Conservation (phyloP, 2,329 filamentous ascomycete species). For the Berkeleyomyces rouxiae region DNA sequence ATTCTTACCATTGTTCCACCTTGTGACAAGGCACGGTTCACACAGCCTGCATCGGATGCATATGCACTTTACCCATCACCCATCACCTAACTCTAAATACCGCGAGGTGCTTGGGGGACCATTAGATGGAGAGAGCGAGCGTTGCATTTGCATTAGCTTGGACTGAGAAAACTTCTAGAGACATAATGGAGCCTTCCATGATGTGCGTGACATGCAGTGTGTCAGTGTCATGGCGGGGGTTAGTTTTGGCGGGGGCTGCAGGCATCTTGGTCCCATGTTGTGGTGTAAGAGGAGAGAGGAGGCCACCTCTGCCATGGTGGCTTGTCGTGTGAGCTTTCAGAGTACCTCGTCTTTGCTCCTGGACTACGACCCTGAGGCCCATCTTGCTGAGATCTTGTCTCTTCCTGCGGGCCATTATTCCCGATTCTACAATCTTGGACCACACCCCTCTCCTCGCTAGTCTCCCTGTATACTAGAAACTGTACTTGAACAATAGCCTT, state of each 20-base stretch:
- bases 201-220: not conserved
- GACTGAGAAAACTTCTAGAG: not conserved
- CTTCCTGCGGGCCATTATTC: too few species aligned
- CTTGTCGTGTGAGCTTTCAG: too few species aligned
- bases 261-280: not conserved
- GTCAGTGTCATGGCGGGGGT: not conserved
- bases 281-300: not conserved
- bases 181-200: not conserved
- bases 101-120: not conserved
- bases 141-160: not conserved
- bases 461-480: too few species aligned
- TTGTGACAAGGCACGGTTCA: not conserved
- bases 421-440: too few species aligned
- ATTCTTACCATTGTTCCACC: not conserved
- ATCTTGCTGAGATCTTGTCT: too few species aligned
- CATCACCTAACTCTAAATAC: not conserved
- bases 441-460: too few species aligned
- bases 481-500: too few species aligned
- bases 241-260: not conserved
- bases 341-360: too few species aligned
- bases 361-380: too few species aligned
- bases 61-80: not conserved
- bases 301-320: too few species aligned
- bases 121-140: not conserved
- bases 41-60: too few species aligned